Percentiles rank a stretch among this genome's conserved stretches.
Evolutionary conservation across 2,329 filamentous ascomycete genomes (phyloP).

Genomic region (Cladophialophora carrionii): DNA sequence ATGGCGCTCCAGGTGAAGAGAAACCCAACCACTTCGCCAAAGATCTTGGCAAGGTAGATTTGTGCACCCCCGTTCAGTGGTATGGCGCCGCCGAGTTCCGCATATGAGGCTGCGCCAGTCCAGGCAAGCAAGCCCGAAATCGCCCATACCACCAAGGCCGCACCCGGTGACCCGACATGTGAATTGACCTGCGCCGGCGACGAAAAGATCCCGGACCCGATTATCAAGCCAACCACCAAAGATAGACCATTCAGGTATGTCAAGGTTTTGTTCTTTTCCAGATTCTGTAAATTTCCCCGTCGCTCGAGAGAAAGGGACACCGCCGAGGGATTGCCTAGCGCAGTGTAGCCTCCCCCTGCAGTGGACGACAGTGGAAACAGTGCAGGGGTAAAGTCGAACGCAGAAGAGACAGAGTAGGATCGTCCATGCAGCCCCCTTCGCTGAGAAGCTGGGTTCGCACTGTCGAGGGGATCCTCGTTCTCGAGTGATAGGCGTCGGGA

Average conservation of each 20-base stretch:
- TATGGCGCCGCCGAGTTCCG: slow-evolving; percentile 92
- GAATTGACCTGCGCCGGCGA: slow-evolving; percentile 90
- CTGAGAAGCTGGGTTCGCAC: slow-evolving; percentile 53
- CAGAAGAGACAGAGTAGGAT: slow-evolving; percentile 87
- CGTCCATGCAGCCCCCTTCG: slow-evolving; percentile 59
- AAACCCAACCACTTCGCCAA: slow-evolving; percentile 90
- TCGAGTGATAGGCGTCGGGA: slow-evolving; percentile 88
- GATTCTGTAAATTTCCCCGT: slow-evolving; percentile 67
- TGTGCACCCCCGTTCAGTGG: slow-evolving; percentile 93
- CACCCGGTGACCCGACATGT: slow-evolving; percentile 88
- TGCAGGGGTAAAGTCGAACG: slow-evolving; percentile 92
- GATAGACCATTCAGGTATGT: slow-evolving; percentile 93
- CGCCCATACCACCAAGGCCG: slow-evolving; percentile 86
- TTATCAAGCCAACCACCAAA: slow-evolving; percentile 88
- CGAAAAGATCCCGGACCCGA: slow-evolving; percentile 95
- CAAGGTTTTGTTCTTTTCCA: slow-evolving; percentile 94
- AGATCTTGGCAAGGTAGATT: slow-evolving; percentile 93
- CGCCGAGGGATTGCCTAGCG: slow-evolving; percentile 75
- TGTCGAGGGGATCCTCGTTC: slow-evolving; percentile 74
- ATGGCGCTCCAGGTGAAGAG: slow-evolving; percentile 97
- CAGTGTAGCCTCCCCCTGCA: slow-evolving; percentile 74
- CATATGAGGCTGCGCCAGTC: slow-evolving; percentile 94
- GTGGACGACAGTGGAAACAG: slow-evolving; percentile 91
- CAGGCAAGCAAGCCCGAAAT: slow-evolving; percentile 91
- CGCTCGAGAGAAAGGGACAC: slow-evolving; percentile 48